A percentile compares a stretch with the other conserved stretches of the same genome.
Conservation (phyloP, 2,329 filamentous ascomycete genomes). For the Aspergillus tubingensis region DNA sequence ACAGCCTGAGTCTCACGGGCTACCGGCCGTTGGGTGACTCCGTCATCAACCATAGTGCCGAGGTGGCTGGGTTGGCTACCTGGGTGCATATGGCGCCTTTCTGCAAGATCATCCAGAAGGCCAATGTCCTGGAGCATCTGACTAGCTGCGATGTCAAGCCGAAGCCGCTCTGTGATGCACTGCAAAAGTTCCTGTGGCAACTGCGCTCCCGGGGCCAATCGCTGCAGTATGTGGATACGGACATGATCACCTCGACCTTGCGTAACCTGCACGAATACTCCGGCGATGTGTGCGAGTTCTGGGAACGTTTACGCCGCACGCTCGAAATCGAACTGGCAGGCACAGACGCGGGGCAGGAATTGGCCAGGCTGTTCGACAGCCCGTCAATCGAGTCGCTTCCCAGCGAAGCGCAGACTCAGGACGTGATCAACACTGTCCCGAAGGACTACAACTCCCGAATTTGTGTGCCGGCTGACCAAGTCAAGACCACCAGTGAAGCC, state of each 20-base stretch:
- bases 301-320: slow-evolving; percentile 55
- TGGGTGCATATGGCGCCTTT: slow-evolving; percentile 63
- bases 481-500: slow-evolving; percentile 41
- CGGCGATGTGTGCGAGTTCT: slow-evolving; percentile 57
- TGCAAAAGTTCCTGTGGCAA: slow-evolving; percentile 56
- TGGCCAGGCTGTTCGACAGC: slow-evolving; percentile 53
- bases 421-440: slow-evolving; percentile 37
- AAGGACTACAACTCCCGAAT: slow-evolving; percentile 43
- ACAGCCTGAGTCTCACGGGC: slow-evolving; percentile 59
- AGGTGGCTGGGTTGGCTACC: slow-evolving; percentile 58
- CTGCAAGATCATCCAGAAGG: slow-evolving; percentile 55
- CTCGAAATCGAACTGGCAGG: slow-evolving; percentile 55
- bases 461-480: slow-evolving; percentile 41
- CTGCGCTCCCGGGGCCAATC: slow-evolving; percentile 49
- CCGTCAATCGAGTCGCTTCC: slow-evolving; percentile 23
- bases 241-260: slow-evolving; percentile 43
- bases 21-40: slow-evolving; percentile 54
- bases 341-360: slow-evolving; percentile 42
- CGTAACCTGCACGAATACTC: slow-evolving; percentile 48
- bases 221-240: slow-evolving; percentile 44
- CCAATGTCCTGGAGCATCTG: slow-evolving; percentile 50
- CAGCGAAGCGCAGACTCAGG: slow-evolving; percentile 24
- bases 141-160: slow-evolving; percentile 50
- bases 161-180: slow-evolving; percentile 52
- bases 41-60: slow-evolving; percentile 47